Conservation (phyloP, 2,329 filamentous ascomycete species). For the Epichloe coenophiala region DNA sequence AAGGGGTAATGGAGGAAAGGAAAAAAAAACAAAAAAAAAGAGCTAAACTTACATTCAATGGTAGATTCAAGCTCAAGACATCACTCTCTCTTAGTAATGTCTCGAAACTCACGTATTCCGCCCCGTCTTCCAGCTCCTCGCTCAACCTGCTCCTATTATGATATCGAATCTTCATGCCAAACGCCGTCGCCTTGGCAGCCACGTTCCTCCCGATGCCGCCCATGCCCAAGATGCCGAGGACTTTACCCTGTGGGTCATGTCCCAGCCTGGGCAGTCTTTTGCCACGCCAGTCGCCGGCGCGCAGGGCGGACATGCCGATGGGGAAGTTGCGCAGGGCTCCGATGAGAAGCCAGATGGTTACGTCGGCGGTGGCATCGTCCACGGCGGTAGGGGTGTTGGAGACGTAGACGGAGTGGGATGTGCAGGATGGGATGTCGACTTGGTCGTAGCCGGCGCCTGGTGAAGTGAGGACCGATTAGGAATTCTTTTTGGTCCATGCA, state of each 20-base stretch:
- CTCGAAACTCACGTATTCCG: slow-evolving; percentile 60
- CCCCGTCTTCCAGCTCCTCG: slow-evolving; percentile 41
- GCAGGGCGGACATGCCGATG: slow-evolving; percentile 48
- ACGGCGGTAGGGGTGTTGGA: slow-evolving; percentile 74
- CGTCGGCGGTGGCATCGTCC: slow-evolving; percentile 73
- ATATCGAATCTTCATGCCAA: slow-evolving; percentile 65
- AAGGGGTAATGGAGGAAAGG: neutral
- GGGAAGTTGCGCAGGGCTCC: slow-evolving; percentile 67
- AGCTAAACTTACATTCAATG: slow-evolving; percentile 55
- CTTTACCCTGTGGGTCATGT: slow-evolving; percentile 66
- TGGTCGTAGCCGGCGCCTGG: slow-evolving; percentile 76
- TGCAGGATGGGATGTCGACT: slow-evolving; percentile 61
- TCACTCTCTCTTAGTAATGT: slow-evolving; percentile 57
- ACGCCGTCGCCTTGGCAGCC: slow-evolving; percentile 58
- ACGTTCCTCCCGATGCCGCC: slow-evolving; percentile 72
- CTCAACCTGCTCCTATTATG: slow-evolving; percentile 54
- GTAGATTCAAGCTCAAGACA: slow-evolving; percentile 68
- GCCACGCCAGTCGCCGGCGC: slow-evolving; percentile 56
- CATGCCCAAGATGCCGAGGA: slow-evolving; percentile 73
- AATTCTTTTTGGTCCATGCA: neutral
- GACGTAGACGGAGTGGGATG: slow-evolving; percentile 49
- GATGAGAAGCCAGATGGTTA: slow-evolving; percentile 67
- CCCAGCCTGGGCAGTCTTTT: slow-evolving; percentile 43
- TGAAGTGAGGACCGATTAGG: too few species aligned
- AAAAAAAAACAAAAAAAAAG: neutral